Conservation (phyloP, 768 basidiomycete species). For the Pleurotus tuoliensis region DNA sequence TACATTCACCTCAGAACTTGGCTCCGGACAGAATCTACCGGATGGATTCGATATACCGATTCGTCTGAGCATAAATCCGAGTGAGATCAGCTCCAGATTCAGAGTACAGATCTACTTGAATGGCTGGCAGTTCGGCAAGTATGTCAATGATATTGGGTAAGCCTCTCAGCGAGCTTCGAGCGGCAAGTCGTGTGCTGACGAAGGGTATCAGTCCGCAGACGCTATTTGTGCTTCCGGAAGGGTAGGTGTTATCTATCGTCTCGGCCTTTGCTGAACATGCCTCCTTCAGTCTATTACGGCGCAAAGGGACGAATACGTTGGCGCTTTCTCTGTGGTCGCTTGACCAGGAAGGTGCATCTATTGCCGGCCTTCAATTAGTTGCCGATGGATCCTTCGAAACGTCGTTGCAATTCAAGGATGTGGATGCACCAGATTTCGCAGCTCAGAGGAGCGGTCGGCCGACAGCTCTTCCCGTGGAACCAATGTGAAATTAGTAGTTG, state of each 20-base stretch:
- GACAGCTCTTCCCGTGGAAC: conserved; percentile 16
- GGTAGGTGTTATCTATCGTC: conserved; percentile 23
- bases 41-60: conserved; percentile 40
- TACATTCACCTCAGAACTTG: no score
- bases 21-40: conserved; percentile 27
- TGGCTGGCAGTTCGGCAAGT: conserved; percentile 53
- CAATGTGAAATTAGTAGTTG: conserved; percentile 25
- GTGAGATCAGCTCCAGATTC: conserved; percentile 40
- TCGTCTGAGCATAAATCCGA: conserved; percentile 41
- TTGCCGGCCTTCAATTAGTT: conserved; percentile 37
- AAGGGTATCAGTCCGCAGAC: conserved; percentile 36
- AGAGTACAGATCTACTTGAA: conserved; percentile 48
- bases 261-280: no score
- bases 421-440: conserved; percentile 33
- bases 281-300: conserved; percentile 33
- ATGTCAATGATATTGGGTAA: conserved; percentile 48
- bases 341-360: conserved; percentile 35
- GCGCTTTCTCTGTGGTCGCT: conserved; percentile 49
- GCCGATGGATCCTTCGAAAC: conserved; percentile 43
- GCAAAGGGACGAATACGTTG: conserved; percentile 39
- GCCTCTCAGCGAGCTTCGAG: conserved; percentile 1
- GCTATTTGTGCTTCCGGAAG: conserved; percentile 44
- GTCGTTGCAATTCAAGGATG: conserved; percentile 32
- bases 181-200: no score
- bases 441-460: conserved; percentile 32